phyloP scores from a whole-genome alignment of 2,329 filamentous ascomycete genomes.

The Amesomyces nigricolor region DNA sequence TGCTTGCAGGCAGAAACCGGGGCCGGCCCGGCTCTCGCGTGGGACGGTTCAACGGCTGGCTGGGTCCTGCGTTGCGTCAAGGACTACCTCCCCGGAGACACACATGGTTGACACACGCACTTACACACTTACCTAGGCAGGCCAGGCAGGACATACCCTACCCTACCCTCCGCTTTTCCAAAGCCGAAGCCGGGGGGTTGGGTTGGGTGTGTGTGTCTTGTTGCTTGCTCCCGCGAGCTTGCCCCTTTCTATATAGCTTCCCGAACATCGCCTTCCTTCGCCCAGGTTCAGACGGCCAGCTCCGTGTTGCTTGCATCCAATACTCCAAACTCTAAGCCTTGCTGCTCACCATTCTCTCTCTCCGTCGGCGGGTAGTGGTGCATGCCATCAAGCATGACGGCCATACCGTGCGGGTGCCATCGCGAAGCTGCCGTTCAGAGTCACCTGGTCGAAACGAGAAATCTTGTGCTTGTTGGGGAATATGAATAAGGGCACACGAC shows the following conservation, averaged over 20 bases:
- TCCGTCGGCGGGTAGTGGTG: neutral
- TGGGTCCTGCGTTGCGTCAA: neutral
- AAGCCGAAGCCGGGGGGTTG: neutral
- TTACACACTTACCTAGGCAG: constrained; percentile 3
- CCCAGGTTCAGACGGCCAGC: neutral
- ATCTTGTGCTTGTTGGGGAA: neutral
- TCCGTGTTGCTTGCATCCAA: constrained; percentile 6
- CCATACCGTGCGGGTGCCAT: constrained; percentile 10
- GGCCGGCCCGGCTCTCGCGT: constrained; percentile 2
- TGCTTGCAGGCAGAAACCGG: constrained; percentile 21
- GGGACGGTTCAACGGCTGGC: neutral
- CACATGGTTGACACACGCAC: neutral
- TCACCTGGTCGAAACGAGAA: neutral
- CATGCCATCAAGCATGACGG: constrained; percentile 14
- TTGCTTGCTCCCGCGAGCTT: constrained; percentile 7
- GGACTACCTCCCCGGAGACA: neutral
- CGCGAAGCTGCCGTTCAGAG: constrained; percentile 1
- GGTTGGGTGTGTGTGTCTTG: neutral
- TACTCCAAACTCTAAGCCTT: constrained; percentile 6
- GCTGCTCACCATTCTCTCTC: neutral
- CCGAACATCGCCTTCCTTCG: constrained; percentile 16
- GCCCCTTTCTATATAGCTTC: constrained; percentile 27
- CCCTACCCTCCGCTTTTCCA: neutral
- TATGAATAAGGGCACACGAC: constrained; percentile 23
- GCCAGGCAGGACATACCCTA: constrained; percentile 1